Percentiles rank a stretch among this genome's conserved stretches.
Conservation (phyloP, 805 yeast species). For the Kuraishia cidri region DNA sequence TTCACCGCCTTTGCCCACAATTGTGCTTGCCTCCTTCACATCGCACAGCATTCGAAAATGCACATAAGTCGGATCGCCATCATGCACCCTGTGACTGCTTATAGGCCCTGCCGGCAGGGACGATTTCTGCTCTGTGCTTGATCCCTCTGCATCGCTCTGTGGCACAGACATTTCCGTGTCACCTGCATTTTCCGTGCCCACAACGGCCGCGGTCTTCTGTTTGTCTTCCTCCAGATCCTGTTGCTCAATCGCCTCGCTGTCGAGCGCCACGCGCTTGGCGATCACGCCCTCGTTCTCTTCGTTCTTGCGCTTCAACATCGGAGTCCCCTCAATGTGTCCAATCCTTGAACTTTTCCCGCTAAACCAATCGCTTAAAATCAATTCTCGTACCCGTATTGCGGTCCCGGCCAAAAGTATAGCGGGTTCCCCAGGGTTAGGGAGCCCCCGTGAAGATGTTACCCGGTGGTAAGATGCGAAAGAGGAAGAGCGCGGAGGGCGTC, state of each 20-base stretch:
- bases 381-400: too few species aligned
- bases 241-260: slow-evolving; percentile 43
- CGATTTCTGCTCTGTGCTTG: background rate
- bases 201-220: slow-evolving; percentile 30
- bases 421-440: too few species aligned
- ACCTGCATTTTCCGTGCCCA: slow-evolving; percentile 5
- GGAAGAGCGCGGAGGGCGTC: too few species aligned
- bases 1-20: slow-evolving; percentile 81
- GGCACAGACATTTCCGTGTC: slow-evolving; percentile 1
- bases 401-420: too few species aligned
- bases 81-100: slow-evolving; percentile 28
- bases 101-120: slow-evolving; percentile 16
- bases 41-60: slow-evolving; percentile 68
- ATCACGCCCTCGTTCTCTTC: slow-evolving; percentile 52
- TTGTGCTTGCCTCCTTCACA: slow-evolving; percentile 64
- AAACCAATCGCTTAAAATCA: too few species aligned
- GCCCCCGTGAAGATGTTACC: too few species aligned
- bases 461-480: too few species aligned
- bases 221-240: slow-evolving; percentile 31
- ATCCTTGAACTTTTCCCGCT: too few species aligned
- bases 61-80: slow-evolving; percentile 51
- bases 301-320: slow-evolving; percentile 57
- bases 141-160: slow-evolving; percentile 3
- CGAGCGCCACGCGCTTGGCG: slow-evolving; percentile 63
- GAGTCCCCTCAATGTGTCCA: too few species aligned